Base-by-base conservation (phyloP, 2,329 filamentous ascomycete genomes). In the Leptoxyphium fumago region DNA sequence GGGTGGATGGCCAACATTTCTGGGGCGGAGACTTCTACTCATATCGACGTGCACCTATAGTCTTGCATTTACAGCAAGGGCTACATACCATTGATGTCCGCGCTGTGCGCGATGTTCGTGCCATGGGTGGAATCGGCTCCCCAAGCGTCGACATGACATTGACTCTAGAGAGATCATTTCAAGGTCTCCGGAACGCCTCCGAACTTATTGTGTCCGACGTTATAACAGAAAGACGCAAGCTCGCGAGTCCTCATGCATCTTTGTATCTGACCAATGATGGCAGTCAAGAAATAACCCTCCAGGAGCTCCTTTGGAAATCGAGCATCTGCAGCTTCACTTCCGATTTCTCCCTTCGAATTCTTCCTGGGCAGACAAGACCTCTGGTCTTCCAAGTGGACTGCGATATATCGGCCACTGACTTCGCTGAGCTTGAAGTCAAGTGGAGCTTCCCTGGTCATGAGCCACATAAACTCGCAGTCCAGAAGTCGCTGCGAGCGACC, bases 11-110 rank as follows among this genome's bases (percentile, higher is more conserved):
- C 39, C 50, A 59, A 30, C 67, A 67, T 21, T 70, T 71, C 52
- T 77, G 75, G 52, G 75, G 74, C 7, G 74, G 74, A 10, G 75
- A 78, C 54, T 71, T 70, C 43, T 78, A 73, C 55, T 61, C 61
- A 10, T 75, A 68, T 52, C 60, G 66, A 3, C 66, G 65, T 48
- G 68, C 69, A 6, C 73, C 74, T 5, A 52, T 68, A 17, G 64
- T 75, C 2, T 49, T 77, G 11, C 61, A 66, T 38, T 61, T 78
- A 11, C 48, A 56, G 2, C 70, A 70, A 15, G 74, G 74, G 15
- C 48, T 48, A 11, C 73, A 77, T 58, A 57, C 56, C 21, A 53
- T 78, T 40, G 70, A 76, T 48, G 36, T 77, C 10, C 68, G 74
- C 26, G 59, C 77, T 4, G 60, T 72, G 13, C 65, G 73, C 49